Evolutionary conservation across 176 grass and related monocot species (phyloP).

Genomic region (Aegilops sharonensis): DNA sequence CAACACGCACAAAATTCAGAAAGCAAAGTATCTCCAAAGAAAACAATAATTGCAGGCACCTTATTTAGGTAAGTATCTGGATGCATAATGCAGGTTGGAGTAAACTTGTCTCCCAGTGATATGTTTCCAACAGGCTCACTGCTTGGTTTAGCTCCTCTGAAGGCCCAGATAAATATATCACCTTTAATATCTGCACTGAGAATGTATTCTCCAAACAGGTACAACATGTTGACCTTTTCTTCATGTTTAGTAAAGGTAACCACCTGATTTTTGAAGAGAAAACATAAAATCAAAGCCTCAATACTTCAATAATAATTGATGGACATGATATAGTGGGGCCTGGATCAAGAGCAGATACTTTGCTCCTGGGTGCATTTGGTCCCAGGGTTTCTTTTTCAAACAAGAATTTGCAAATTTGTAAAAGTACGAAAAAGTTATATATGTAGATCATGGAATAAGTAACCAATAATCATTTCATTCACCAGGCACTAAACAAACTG

Average conservation of each 20-base stretch:
- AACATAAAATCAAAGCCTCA: background rate
- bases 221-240: slow-evolving; percentile 74
- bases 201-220: slow-evolving; percentile 78
- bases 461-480: background rate
- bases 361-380: background rate
- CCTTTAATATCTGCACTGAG: slow-evolving; percentile 82
- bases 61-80: slow-evolving; percentile 99
- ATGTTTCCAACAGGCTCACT: slow-evolving; percentile 81
- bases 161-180: slow-evolving; percentile 82
- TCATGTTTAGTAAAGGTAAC: slow-evolving; percentile 81
- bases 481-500: background rate
- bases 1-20: background rate
- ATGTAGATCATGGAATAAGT: background rate
- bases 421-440: background rate
- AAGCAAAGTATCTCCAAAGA: slow-evolving; percentile 4
- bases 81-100: slow-evolving; percentile 85
- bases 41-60: slow-evolving; percentile 43
- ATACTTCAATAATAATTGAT: slow-evolving; percentile 5
- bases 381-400: background rate
- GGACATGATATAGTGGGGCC: background rate
- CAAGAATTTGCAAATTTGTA: background rate
- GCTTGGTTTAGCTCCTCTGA: slow-evolving; percentile 60
- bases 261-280: slow-evolving; percentile 47
- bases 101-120: slow-evolving; percentile 66
- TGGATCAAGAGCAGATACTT: background rate